phyloP scores from a whole-genome alignment of 2,329 filamentous ascomycete species.

The Diaporthe sp. region DNA sequence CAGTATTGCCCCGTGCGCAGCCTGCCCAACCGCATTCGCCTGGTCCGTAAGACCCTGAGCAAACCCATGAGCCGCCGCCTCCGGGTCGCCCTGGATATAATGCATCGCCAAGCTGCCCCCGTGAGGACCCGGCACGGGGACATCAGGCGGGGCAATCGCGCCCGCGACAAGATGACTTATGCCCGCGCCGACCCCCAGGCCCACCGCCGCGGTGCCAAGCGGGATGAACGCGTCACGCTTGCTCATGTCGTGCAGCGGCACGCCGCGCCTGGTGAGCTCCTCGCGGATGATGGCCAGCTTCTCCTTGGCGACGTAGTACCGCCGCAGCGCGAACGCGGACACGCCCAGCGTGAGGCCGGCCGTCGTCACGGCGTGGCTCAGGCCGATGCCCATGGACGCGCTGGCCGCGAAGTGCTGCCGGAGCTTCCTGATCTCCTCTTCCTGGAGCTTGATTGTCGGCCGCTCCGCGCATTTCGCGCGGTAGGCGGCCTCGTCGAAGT shows the following conservation, averaged over 20 bases:
- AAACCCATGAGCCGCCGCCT: constrained; percentile 37
- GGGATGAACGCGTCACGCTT: constrained; percentile 40
- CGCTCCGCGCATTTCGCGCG: constrained; percentile 38
- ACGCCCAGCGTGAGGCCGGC: constrained; percentile 39
- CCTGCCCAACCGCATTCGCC: constrained; percentile 36
- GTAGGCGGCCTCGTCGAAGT: constrained; percentile 40
- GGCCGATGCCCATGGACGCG: constrained; percentile 39
- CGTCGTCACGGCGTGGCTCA: constrained; percentile 38
- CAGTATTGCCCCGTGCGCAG: constrained; percentile 33
- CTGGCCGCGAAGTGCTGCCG: constrained; percentile 40
- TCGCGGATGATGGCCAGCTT: constrained; percentile 41
- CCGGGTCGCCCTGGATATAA: constrained; percentile 31
- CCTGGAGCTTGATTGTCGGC: constrained; percentile 38
- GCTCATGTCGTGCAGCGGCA: constrained; percentile 38
- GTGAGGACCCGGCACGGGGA: constrained; percentile 30
- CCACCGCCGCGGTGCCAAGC: constrained; percentile 31
- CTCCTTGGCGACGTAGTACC: constrained; percentile 37
- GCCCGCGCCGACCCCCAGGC: constrained; percentile 34
- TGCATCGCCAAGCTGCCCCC: constrained; percentile 28
- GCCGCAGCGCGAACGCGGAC: constrained; percentile 37
- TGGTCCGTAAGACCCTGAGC: constrained; percentile 38
- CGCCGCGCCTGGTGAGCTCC: constrained; percentile 38
- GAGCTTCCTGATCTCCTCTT: constrained; percentile 39
- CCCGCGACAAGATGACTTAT: constrained; percentile 36
- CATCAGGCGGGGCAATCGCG: constrained; percentile 26